Conservation (phyloP, 352 stramenopile species). For the Globisporangium middletonii region DNA sequence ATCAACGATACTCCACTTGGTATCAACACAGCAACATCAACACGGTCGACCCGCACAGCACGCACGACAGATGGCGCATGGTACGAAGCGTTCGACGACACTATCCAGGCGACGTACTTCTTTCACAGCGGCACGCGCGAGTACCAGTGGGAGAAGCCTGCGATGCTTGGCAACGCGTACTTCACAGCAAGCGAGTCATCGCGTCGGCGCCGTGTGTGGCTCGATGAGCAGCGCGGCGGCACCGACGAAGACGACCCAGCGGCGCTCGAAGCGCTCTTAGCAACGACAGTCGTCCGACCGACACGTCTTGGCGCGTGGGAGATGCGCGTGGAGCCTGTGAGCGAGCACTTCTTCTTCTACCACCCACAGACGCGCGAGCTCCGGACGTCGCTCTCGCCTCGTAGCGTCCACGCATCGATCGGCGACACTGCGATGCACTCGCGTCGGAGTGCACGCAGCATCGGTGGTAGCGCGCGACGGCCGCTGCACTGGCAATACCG, state of each 20-base stretch:
- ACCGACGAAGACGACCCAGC: conserved; percentile 5
- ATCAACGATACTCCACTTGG: background rate
- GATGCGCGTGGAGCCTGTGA: conserved; percentile 52
- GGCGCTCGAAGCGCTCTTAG: conserved; percentile 26
- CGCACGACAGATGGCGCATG: conserved; percentile 18
- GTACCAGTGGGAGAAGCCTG: conserved; percentile 66
- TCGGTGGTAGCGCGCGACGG: conserved; percentile 10
- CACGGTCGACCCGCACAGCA: too few species aligned
- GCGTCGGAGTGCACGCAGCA: conserved; percentile 21
- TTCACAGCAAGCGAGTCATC: conserved; percentile 40
- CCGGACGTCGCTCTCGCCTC: conserved; percentile 50
- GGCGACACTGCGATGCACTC: conserved; percentile 15
- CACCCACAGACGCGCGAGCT: conserved; percentile 40
- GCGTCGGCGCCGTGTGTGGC: conserved; percentile 33
- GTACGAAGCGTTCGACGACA: conserved; percentile 77
- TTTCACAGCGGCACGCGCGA: conserved; percentile 71
- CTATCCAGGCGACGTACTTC: conserved; percentile 60
- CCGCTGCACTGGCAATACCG: conserved; percentile 70
- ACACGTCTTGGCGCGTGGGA: conserved; percentile 53
- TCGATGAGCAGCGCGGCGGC: conserved; percentile 29
- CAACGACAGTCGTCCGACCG: conserved; percentile 19
- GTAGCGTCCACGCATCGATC: conserved; percentile 36
- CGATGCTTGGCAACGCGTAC: conserved; percentile 22
- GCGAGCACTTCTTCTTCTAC: conserved; percentile 65
- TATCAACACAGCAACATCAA: too few species aligned